Conservation (phyloP, 257 asterid species). For the Solanum chilense region DNA sequence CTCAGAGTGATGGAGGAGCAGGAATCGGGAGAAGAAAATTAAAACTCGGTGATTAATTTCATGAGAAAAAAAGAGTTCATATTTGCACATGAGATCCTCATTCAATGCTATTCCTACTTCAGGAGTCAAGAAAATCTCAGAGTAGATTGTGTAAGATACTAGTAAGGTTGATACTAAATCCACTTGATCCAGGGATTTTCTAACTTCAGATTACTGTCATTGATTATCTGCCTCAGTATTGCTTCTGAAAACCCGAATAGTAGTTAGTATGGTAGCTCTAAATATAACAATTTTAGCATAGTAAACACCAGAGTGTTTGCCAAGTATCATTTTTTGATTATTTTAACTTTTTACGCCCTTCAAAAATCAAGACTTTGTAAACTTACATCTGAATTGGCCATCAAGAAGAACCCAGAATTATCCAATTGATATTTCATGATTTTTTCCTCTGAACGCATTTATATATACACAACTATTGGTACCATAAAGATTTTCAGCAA, state of each 20-base stretch:
- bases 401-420: not conserved
- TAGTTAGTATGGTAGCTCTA: not conserved
- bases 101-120: not conserved
- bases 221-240: not conserved
- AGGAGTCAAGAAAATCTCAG: not conserved
- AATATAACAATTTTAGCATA: not conserved
- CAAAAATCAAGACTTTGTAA: not conserved
- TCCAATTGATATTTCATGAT: not conserved
- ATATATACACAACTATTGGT: not conserved
- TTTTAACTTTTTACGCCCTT: not conserved
- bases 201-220: not conserved
- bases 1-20: not conserved
- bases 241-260: not conserved
- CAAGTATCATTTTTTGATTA: not conserved
- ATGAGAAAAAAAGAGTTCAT: not conserved
- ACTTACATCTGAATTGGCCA: not conserved
- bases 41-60: not conserved
- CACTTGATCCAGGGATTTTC: not conserved
- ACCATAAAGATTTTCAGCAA: not conserved
- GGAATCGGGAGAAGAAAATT: not conserved
- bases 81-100: not conserved
- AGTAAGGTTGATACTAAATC: not conserved
- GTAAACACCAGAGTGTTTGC: not conserved
- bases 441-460: not conserved
- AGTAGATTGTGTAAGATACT: not conserved